A percentile compares a stretch with the other conserved stretches of the same genome.
Conservation (phyloP, 371 early-diverging fungal genomes). For the Apophysomyces sp. region DNA sequence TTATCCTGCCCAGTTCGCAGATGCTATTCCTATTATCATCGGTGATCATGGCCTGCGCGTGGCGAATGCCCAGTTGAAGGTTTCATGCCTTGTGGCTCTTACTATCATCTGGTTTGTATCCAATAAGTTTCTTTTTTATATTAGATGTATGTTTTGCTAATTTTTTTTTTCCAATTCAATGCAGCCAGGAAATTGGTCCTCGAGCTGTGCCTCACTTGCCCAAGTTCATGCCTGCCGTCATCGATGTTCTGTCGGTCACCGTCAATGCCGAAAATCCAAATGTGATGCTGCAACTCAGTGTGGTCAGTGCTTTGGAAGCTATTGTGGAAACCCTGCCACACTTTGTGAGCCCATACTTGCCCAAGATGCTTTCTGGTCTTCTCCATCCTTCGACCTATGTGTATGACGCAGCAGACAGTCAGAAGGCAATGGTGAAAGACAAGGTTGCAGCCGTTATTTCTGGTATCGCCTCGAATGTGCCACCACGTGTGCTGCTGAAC, state of each 20-base stretch:
- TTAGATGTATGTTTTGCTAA: background rate
- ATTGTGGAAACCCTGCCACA: slow-evolving; percentile 75
- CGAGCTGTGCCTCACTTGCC: slow-evolving; percentile 85
- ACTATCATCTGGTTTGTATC: slow-evolving; percentile 56
- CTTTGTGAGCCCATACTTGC: slow-evolving; percentile 82
- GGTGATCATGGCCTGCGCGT: slow-evolving; percentile 54
- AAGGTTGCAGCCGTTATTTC: slow-evolving; percentile 53
- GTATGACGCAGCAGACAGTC: slow-evolving; percentile 36
- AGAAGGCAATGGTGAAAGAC: slow-evolving; percentile 44
- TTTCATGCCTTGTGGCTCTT: slow-evolving; percentile 73
- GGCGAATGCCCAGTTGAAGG: slow-evolving; percentile 60
- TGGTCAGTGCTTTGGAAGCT: slow-evolving; percentile 69
- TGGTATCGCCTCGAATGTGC: slow-evolving; percentile 59
- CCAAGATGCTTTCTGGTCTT: slow-evolving; percentile 53
- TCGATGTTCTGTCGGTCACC: slow-evolving; percentile 37
- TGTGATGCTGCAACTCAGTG: slow-evolving; percentile 55
- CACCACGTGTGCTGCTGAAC: slow-evolving; percentile 68
- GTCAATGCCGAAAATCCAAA: slow-evolving; percentile 35
- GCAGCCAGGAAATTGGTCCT: slow-evolving; percentile 71
- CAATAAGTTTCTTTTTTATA: background rate
- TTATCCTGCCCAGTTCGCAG: slow-evolving; percentile 62
- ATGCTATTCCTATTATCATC: slow-evolving; percentile 59
- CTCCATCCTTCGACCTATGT: slow-evolving; percentile 57
- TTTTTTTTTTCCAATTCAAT: background rate
- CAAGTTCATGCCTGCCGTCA: slow-evolving; percentile 75